Percentiles rank a stretch among this genome's conserved stretches.
Evolutionary conservation across 208 protist genomes (phyloP).

Genomic region (Trypanosoma mega): DNA sequence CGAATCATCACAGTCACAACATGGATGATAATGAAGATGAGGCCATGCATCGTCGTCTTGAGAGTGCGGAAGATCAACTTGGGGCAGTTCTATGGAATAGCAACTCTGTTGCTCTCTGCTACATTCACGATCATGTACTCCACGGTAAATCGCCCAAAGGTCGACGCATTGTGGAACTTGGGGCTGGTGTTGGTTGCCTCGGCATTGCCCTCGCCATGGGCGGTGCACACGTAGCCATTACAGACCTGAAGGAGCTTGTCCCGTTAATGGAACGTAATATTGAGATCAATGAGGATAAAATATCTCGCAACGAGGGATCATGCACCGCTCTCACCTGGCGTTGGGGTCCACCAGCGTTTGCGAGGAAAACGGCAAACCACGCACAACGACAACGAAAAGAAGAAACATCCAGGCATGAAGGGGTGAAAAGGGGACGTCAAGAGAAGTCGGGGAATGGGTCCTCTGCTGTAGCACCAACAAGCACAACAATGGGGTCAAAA

Average conservation of each 20-base stretch:
- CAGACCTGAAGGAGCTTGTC: slow-evolving; percentile 84
- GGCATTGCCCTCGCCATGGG: slow-evolving; percentile 87
- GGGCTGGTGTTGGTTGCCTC: slow-evolving; percentile 84
- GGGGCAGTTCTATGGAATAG: slow-evolving; percentile 90
- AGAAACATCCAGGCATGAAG: neutral
- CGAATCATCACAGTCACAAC: neutral
- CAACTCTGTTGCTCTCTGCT: slow-evolving; percentile 64
- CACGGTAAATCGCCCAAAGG: neutral
- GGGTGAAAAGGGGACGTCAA: neutral
- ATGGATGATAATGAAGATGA: slow-evolving; percentile 4
- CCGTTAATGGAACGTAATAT: slow-evolving; percentile 84
- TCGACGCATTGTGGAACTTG: slow-evolving; percentile 66
- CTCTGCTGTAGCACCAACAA: too few relatives aligned
- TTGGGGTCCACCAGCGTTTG: slow-evolving; percentile 60
- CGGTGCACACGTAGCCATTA: slow-evolving; percentile 63
- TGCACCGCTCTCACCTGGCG: slow-evolving; percentile 73
- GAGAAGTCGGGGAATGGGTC: neutral
- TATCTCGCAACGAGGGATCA: slow-evolving; percentile 37
- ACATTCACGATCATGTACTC: slow-evolving; percentile 72
- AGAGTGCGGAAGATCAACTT: slow-evolving; percentile 81
- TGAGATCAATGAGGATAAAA: slow-evolving; percentile 41
- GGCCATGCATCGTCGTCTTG: slow-evolving; percentile 45
- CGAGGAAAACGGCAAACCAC: slow-evolving; percentile 30
- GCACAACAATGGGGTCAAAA: neutral
- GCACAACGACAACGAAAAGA: slow-evolving; percentile 25